phyloP scores from a whole-genome alignment of 1,284 basidiomycete species.

The Pseudozyma hubeiensis region DNA sequence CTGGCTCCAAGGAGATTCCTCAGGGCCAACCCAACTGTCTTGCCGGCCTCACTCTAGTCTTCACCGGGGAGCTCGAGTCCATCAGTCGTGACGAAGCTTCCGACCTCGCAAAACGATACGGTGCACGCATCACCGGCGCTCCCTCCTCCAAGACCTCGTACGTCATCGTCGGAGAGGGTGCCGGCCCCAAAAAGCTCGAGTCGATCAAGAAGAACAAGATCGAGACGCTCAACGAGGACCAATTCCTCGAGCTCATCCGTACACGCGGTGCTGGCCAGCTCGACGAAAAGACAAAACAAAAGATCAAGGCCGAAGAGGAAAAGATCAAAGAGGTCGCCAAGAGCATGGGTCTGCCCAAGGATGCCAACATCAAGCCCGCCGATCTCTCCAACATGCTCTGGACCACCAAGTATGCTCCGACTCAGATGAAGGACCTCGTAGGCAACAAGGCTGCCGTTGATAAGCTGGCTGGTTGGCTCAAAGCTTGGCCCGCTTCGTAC shows the following conservation, averaged over 20 bases:
- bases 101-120: constrained; percentile 90
- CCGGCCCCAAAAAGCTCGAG: constrained; percentile 86
- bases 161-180: constrained; percentile 87
- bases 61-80: constrained; percentile 85
- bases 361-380: constrained; percentile 67
- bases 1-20: constrained; percentile 85
- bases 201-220: constrained; percentile 83
- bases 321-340: constrained; percentile 69
- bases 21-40: constrained; percentile 82
- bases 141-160: constrained; percentile 92
- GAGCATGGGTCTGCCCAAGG: constrained; percentile 48
- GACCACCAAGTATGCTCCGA: constrained; percentile 95
- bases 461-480: constrained; percentile 86
- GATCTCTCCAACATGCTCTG: constrained; percentile 74
- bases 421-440: constrained; percentile 86
- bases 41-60: constrained; percentile 89
- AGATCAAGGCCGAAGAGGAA: constrained; percentile 81
- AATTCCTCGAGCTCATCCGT: constrained; percentile 78
- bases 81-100: constrained; percentile 88
- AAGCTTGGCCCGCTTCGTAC: constrained; percentile 76
- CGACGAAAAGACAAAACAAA: constrained; percentile 85
- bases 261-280: constrained; percentile 68
- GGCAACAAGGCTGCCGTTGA: constrained; percentile 90
- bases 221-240: constrained; percentile 85
- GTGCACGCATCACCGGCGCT: constrained; percentile 79